These are phyloP conservation scores for Lichtheimia hyalospora DNA, from an alignment of 371 early-diverging fungal genomes.

Conservation along the genomic window DNA sequence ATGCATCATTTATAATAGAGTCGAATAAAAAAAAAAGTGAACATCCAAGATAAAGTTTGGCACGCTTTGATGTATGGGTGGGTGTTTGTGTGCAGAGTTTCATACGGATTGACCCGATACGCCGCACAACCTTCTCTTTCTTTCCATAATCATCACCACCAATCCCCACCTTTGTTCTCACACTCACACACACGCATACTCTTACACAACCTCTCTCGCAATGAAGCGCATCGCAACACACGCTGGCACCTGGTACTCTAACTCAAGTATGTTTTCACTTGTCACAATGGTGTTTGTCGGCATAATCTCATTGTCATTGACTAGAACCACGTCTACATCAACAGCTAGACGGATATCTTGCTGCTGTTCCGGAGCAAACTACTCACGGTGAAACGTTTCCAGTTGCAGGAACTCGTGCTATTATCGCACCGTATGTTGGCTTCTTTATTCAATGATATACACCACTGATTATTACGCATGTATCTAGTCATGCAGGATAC, in stretches of 20 bases:
- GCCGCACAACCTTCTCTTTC: no score
- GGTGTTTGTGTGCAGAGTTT: no score
- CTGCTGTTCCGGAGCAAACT: constrained; percentile 40
- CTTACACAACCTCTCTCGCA: no score
- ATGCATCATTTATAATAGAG: no score
- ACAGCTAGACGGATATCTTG: constrained; percentile 58
- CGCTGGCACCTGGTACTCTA: constrained; percentile 83
- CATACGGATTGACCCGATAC: no score
- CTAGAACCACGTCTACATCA: constrained; percentile 27
- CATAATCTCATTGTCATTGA: background rate
- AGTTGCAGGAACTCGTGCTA: constrained; percentile 62
- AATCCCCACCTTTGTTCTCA: no score
- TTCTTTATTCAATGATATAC: background rate
- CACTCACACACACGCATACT: no score
- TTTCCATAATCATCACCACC: no score
- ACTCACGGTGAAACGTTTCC: constrained; percentile 44
- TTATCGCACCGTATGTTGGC: constrained; percentile 79
- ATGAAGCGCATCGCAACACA: constrained; percentile 57
- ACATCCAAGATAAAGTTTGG: no score
- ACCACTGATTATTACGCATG: background rate
- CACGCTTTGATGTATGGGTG: no score
- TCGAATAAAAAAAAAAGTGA: no score
- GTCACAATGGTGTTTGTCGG: background rate
- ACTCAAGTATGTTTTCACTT: constrained; percentile 34
- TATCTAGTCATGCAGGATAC: constrained; percentile 86